A percentile compares a stretch with the other conserved stretches of the same genome.
These are phyloP conservation scores for Prunus mume DNA, from an alignment of 306 rosid genomes.

Conservation along the genomic window DNA sequence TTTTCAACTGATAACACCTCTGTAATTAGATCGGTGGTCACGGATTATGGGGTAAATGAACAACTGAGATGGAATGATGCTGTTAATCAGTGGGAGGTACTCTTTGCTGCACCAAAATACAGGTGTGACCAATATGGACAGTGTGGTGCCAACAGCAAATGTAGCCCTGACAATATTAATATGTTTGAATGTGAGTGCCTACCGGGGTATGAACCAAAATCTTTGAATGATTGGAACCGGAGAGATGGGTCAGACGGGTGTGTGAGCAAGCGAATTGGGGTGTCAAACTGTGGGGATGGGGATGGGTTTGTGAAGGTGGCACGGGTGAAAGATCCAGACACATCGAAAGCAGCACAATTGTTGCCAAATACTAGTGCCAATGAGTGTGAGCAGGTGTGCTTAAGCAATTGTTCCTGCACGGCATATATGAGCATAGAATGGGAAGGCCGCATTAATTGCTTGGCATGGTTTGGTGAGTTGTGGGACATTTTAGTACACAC, in stretches of 20 bases:
- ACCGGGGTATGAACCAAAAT: constrained; percentile 50
- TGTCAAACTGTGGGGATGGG: constrained; percentile 33
- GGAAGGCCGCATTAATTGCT: constrained; percentile 35
- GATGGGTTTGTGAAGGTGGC: constrained; percentile 46
- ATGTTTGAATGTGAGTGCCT: constrained; percentile 42
- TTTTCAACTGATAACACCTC: neutral
- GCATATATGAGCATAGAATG: constrained; percentile 37
- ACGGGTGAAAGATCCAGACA: constrained; percentile 47
- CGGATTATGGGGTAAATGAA: neutral
- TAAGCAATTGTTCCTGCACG: constrained; percentile 46
- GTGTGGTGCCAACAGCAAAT: constrained; percentile 48
- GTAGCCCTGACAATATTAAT: constrained; percentile 32
- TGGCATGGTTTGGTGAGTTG: constrained; percentile 46
- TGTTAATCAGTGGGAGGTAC: neutral
- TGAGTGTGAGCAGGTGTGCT: constrained; percentile 39
- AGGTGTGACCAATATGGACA: constrained; percentile 43
- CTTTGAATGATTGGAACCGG: constrained; percentile 28
- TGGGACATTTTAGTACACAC: constrained; percentile 35
- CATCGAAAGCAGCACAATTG: constrained; percentile 25
- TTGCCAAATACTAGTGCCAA: constrained; percentile 11
- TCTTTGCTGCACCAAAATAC: constrained; percentile 26
- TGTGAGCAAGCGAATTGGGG: constrained; percentile 25
- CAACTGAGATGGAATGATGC: neutral
- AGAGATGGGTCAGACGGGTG: constrained; percentile 54
- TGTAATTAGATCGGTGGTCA: neutral